Conservation (phyloP, 352 stramenopile species). For the Globisporangium nagaii region DNA sequence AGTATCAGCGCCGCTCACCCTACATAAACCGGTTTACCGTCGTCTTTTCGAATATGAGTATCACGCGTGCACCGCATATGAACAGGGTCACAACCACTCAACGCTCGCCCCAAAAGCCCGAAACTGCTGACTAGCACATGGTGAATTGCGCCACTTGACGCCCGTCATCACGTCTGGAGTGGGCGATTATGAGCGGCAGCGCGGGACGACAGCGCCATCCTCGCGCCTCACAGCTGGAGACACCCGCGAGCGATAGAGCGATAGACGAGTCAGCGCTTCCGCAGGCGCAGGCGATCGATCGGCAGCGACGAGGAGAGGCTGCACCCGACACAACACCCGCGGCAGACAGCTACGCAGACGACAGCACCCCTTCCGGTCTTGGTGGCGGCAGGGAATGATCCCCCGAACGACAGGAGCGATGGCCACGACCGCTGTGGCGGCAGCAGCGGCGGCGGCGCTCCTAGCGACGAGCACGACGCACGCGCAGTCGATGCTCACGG, state of each 20-base stretch:
- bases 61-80: not conserved
- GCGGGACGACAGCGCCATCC: too few relatives aligned
- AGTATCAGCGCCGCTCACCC: not conserved
- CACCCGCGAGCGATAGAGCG: too few relatives aligned
- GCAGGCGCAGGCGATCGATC: too few relatives aligned
- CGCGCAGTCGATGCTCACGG: conserved; percentile 11
- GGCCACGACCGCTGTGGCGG: not conserved
- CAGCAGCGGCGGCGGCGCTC: not conserved
- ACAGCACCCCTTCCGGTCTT: not conserved
- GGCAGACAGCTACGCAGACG: too few relatives aligned
- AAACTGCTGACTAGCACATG: not conserved
- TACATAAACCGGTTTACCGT: not conserved
- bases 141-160: not conserved
- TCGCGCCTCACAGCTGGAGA: too few relatives aligned
- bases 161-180: not conserved
- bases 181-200: not conserved
- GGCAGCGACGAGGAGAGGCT: too few relatives aligned
- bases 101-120: not conserved
- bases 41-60: not conserved
- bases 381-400: too few relatives aligned
- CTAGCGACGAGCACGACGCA: not conserved
- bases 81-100: not conserved
- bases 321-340: too few relatives aligned
- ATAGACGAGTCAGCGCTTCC: too few relatives aligned
- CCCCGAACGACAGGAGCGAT: not conserved